Percentiles rank a stretch among this genome's conserved stretches.
Evolutionary conservation across 768 basidiomycete genomes (phyloP).

Genomic region (Boletus rubropictus): DNA sequence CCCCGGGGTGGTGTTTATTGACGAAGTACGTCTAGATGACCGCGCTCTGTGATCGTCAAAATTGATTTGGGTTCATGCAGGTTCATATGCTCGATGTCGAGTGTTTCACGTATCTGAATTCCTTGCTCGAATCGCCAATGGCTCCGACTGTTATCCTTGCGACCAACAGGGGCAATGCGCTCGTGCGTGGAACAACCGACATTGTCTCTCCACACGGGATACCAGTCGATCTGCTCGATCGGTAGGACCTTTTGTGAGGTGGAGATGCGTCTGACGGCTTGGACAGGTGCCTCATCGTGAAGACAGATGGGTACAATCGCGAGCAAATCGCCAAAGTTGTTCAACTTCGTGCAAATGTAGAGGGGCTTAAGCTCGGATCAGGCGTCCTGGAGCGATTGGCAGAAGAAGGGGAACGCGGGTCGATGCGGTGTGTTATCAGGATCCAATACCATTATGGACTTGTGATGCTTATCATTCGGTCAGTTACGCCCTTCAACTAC

Average conservation of each 20-base stretch:
- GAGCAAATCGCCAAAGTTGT: constrained; percentile 86
- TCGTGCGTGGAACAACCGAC: constrained; percentile 90
- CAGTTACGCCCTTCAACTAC: constrained; percentile 86
- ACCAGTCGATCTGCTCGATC: constrained; percentile 88
- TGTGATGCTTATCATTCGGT: constrained; percentile 7
- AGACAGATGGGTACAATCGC: constrained; percentile 76
- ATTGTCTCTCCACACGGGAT: constrained; percentile 90
- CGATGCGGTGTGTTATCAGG: constrained; percentile 55
- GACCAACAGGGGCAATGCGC: constrained; percentile 88
- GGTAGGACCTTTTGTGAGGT: constrained; percentile 42
- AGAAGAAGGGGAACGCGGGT: constrained; percentile 74
- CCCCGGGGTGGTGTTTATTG: constrained; percentile 97
- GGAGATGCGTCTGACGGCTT: constrained; percentile 7
- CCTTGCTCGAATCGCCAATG: constrained; percentile 91
- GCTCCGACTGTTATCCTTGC: constrained; percentile 97
- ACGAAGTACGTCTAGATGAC: constrained; percentile 62
- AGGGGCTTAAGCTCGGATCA: constrained; percentile 70
- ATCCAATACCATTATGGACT: constrained; percentile 2
- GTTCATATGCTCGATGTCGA: constrained; percentile 99
- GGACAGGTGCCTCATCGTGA: constrained; percentile 85
- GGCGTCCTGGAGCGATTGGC: constrained; percentile 80
- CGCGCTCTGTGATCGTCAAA: not conserved
- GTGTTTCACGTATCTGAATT: constrained; percentile 97
- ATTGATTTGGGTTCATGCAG: constrained; percentile 37
- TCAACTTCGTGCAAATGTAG: constrained; percentile 78